Evolutionary conservation across 345 rosid genomes (phyloP).

Genomic region (Cardiospermum halicacabum): DNA sequence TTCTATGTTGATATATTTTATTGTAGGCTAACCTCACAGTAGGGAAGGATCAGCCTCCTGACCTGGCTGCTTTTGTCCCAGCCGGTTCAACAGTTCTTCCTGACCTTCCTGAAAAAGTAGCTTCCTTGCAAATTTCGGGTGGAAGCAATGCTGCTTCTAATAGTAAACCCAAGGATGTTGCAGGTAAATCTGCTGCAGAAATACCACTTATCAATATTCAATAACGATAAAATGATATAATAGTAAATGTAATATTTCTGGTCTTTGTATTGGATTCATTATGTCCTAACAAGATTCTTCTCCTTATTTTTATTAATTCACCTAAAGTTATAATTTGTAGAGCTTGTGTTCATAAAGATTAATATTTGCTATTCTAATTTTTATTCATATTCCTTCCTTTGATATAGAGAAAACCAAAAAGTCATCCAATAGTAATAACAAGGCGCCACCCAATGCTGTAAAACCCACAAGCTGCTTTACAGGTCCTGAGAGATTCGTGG

Average conservation of each 20-base stretch:
- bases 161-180: conserved; percentile 30
- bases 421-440: conserved; percentile 28
- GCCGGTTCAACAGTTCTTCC: conserved; percentile 47
- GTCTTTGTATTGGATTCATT: no score
- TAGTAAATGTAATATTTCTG: not conserved
- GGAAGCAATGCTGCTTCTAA: conserved; percentile 27
- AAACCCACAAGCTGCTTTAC: conserved; percentile 26
- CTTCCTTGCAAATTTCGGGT: conserved; percentile 27
- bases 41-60: conserved; percentile 95
- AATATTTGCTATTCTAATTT: not conserved
- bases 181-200: conserved; percentile 34
- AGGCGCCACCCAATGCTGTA: conserved; percentile 18
- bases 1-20: conserved; percentile 14
- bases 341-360: not conserved
- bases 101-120: conserved; percentile 37
- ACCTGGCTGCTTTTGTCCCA: conserved; percentile 75
- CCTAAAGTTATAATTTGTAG: not conserved
- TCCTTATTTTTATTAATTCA: not conserved
- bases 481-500: conserved; percentile 55
- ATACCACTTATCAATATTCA: not conserved
- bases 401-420: conserved; percentile 53
- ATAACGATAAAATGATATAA: not conserved
- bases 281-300: not conserved
- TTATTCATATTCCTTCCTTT: conserved; percentile 5
- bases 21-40: conserved; percentile 69